A percentile compares a stretch with the other conserved stretches of the same genome.
Conservation (phyloP, 495 filamentous ascomycete species). For the Tuber brumale region DNA sequence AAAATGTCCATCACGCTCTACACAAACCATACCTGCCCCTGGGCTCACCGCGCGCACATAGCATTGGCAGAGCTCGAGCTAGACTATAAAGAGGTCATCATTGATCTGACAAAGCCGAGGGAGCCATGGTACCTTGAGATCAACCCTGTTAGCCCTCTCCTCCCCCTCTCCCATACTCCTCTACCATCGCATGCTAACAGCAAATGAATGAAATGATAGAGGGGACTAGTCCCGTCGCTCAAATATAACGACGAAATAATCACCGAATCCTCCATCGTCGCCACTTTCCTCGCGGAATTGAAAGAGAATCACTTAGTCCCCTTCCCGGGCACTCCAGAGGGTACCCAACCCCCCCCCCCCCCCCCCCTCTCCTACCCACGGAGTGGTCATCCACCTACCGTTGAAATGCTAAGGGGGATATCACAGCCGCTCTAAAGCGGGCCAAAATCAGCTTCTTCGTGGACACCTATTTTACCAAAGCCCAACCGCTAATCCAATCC, state of each 20-base stretch:
- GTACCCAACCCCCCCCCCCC: constrained; percentile 40
- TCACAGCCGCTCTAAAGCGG: constrained; percentile 50
- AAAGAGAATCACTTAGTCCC: constrained; percentile 49
- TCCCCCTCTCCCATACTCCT: background rate
- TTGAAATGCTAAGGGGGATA: constrained; percentile 9
- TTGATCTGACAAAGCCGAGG: constrained; percentile 65
- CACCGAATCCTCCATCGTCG: constrained; percentile 66
- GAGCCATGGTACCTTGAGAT: constrained; percentile 78
- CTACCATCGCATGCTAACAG: constrained; percentile 1
- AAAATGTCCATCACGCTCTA: constrained; percentile 47
- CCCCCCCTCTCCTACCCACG: background rate
- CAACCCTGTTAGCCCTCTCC: constrained; percentile 56
- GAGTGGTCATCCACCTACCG: background rate
- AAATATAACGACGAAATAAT: constrained; percentile 66
- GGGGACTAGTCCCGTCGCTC: constrained; percentile 70
- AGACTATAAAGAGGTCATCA: constrained; percentile 70
- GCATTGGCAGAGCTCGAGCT: constrained; percentile 64
- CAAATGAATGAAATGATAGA: constrained; percentile 41
- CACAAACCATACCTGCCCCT: constrained; percentile 72
- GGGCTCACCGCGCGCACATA: constrained; percentile 76
- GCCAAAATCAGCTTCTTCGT: constrained; percentile 69
- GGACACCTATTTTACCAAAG: constrained; percentile 64
- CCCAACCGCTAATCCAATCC: constrained; percentile 47
- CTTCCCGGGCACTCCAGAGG: constrained; percentile 44
- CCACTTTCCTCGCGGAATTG: constrained; percentile 60